A percentile compares a stretch with the other conserved stretches of the same genome.
These are phyloP conservation scores for Amanita inopinata DNA, from an alignment of 768 basidiomycete species.

Conservation along the genomic window DNA sequence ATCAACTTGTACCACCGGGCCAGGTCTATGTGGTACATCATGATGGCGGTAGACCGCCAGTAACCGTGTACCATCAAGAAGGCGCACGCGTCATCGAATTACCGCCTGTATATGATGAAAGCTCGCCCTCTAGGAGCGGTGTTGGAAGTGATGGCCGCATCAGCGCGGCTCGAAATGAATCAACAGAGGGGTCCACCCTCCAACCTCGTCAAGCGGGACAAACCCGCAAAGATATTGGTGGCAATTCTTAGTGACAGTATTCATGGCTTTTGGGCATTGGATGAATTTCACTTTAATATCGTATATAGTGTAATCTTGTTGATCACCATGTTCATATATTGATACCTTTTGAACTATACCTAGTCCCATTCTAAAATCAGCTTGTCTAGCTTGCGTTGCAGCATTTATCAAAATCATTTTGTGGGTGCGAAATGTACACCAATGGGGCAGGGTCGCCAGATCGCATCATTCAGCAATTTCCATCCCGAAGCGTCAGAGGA, in stretches of 20 bases:
- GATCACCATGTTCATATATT: no score
- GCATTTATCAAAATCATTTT: no score
- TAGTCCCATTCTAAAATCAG: no score
- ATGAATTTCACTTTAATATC: no score
- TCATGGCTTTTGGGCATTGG: no score
- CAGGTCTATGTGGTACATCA: constrained; percentile 54
- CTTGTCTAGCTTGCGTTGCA: no score
- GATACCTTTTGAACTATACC: background rate
- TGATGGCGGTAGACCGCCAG: constrained; percentile 45
- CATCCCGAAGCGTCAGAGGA: constrained; percentile 32
- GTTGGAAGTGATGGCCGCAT: no score
- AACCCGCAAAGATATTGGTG: background rate
- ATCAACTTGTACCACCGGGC: constrained; percentile 10
- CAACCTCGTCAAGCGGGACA: background rate
- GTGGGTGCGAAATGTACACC: constrained; percentile 36
- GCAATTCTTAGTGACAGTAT: no score
- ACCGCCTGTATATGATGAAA: constrained; percentile 39
- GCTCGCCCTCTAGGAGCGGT: constrained; percentile 9
- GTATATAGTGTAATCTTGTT: no score
- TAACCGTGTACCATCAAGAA: constrained; percentile 46
- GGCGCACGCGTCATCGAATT: constrained; percentile 52
- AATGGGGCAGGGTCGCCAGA: constrained; percentile 63
- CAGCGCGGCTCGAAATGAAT: no score
- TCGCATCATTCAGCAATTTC: constrained; percentile 27
- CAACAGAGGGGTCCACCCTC: no score